Base-by-base conservation (phyloP, 2,329 filamentous ascomycete genomes). In the Botrytis hyacinthi region DNA sequence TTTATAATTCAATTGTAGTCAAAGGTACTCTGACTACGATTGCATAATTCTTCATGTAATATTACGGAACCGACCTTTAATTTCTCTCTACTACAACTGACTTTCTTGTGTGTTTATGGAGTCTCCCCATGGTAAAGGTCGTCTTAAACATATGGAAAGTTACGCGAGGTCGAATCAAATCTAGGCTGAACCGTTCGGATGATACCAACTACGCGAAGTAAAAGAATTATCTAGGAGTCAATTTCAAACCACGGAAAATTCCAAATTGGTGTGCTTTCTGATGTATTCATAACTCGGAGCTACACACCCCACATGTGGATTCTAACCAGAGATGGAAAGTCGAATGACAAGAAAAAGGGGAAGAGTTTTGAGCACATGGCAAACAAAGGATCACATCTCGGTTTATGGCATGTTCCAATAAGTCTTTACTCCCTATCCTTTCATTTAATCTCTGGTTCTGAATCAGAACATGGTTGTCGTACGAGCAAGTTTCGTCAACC, bases 81-180 rank as follows among this genome's bases (percentile, higher is more conserved):
- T 12, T 7, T 3, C 0, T 51, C 1, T 51, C 5, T n/a, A 0
- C 48, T n/a, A 51, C 26, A n/a, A 51, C 6, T 14, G 4, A n/a
- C 9, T 6, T n/a, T 51, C 14, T n/a, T 12, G 26, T 2, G 10
- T 51, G 48, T 51, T 51, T n/a, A 26, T 51, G 26, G 10, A n/a
- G 4, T n/a, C 0, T n/a, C 26, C 26, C 26, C 10, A 6, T n/a
- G 26, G 10, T 6, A 14, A 51, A 14, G 10, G 10, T 4, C 48
- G 26, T 26, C 12, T 51, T n/a, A n/a, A n/a, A 0, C 2, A 51
- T 3, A 1, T 51, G 48, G 26, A 51, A 26, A 51, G 48, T 51
- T 51, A 51, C 48, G 48, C 4, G 48, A 51, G 48, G 48, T 51
- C 26, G 48, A 51, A 14, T 51, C 14, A n/a, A 7, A 51, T n/a